Evolutionary conservation across 164 flowering plant species (phyloP), one percentile per base, ranked within the genome.

Genomic region (Vitis amurensis): DNA sequence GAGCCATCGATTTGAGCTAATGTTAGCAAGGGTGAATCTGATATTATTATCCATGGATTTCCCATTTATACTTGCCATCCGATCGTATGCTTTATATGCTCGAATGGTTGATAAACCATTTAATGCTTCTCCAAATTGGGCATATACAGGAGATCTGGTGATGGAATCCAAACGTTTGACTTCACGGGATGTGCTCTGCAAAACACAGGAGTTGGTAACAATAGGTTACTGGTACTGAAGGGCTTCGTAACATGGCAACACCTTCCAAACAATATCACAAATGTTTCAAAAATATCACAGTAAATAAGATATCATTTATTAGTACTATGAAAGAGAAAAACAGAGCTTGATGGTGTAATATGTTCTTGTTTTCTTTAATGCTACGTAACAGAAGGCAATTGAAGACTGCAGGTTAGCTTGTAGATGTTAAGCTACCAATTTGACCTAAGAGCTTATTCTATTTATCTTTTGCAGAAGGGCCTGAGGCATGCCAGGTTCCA

Each of bases 121-220:
- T 55, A 95, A 66, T 49, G 97, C 97, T 82, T 95, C 99, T 64
- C 94, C 93, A 76, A 95, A 93, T 73, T 95, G 99, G 19, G 99
- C 98, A 82, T 95, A 95, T 56, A 93, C 92, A 64, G 99, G 99
- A 58, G 99, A 95, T 73, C 99, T 88, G 12, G 88, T 80, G 50
- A 93, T 82, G 56, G 99, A 95, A 75, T 93, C 97, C 81, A 95
- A 75, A 15, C 99, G 97, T 76, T 95, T 95, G 49, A 93, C 96
- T 80, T 95, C 99, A 64, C 99, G 93, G n/a, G 98, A 77, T n/a
- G 99, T 95, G 79, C 89, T 91, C 99, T 95, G 88, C 51, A 78
- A 63, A 65, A 63, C 11, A 31, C 0, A 71, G 30, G 11, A 44
- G 23, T 53, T 47, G 17, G 4, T 50, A 23, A 1, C 14, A 27